These are phyloP conservation scores for Oryza glumipatula DNA, from an alignment of 176 grass and related monocot species.

Conservation along the genomic window DNA sequence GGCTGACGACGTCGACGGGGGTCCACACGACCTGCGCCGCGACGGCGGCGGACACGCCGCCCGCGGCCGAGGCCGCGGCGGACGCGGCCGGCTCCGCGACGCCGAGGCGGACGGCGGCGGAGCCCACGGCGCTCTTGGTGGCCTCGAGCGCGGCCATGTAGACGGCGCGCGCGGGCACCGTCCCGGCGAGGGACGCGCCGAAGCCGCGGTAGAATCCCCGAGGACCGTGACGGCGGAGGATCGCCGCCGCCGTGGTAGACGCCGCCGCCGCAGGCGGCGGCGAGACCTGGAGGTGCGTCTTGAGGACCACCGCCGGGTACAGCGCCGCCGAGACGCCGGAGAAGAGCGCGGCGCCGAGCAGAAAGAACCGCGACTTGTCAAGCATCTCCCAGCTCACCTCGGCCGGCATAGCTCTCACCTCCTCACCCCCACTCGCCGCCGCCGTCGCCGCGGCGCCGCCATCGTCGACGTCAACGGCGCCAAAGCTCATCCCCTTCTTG, in stretches of 20 bases:
- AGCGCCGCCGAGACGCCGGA: slow-evolving; percentile 64
- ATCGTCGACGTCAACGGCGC: slow-evolving; percentile 37
- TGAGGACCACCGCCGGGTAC: slow-evolving; percentile 66
- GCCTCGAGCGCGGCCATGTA: slow-evolving; percentile 71
- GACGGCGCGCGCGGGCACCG: slow-evolving; percentile 61
- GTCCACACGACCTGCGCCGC: slow-evolving; percentile 71
- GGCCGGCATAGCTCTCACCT: slow-evolving; percentile 42
- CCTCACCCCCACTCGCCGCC: not conserved
- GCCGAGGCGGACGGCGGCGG: slow-evolving; percentile 56
- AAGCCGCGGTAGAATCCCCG: slow-evolving; percentile 70
- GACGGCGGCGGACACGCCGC: slow-evolving; percentile 53
- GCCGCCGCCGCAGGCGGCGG: slow-evolving; percentile 32
- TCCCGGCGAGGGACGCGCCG: slow-evolving; percentile 61
- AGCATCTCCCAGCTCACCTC: slow-evolving; percentile 86
- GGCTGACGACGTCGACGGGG: slow-evolving; percentile 64
- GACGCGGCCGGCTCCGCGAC: slow-evolving; percentile 53
- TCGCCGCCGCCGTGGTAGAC: slow-evolving; percentile 35
- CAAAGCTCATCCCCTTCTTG: slow-evolving; percentile 54
- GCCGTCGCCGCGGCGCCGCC: not conserved
- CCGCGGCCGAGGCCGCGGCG: slow-evolving; percentile 51
- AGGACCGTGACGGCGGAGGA: slow-evolving; percentile 55
- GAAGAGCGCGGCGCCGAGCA: slow-evolving; percentile 62
- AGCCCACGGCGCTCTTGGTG: slow-evolving; percentile 66
- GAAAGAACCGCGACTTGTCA: slow-evolving; percentile 67
- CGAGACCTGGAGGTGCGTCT: slow-evolving; percentile 52